These are phyloP conservation scores for Stagonosporopsis chrysanthemi DNA, from an alignment of 2,329 filamentous ascomycete species.

Conservation along the genomic window DNA sequence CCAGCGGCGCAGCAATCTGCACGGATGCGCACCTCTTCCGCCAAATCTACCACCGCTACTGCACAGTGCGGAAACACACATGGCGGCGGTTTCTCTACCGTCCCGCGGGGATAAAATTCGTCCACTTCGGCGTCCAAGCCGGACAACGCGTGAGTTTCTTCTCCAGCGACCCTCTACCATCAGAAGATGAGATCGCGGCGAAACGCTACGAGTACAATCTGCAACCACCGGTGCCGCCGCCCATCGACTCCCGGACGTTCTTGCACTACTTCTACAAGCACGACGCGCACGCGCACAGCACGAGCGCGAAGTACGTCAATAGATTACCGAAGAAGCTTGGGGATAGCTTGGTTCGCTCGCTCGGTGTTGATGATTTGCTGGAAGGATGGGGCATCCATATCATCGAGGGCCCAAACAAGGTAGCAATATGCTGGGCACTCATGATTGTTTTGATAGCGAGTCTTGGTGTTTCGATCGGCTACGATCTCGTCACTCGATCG, in stretches of 20 bases:
- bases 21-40: conserved; percentile 21
- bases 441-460: conserved; percentile 13
- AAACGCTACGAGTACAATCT: conserved; percentile 17
- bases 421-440: conserved; percentile 13
- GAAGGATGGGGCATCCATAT: conserved; percentile 25
- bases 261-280: conserved; percentile 24
- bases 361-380: conserved; percentile 6
- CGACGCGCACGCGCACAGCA: conserved; percentile 1
- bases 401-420: conserved; percentile 24
- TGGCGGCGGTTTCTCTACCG: conserved; percentile 14
- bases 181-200: conserved; percentile 9
- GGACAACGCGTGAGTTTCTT: conserved; percentile 13
- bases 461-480: conserved; percentile 15
- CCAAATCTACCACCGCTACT: conserved; percentile 19
- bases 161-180: not conserved
- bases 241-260: conserved; percentile 23
- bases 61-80: not conserved
- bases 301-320: conserved; percentile 11
- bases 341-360: conserved; percentile 6
- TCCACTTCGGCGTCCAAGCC: conserved; percentile 14
- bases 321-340: conserved; percentile 24
- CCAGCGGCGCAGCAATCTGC: not conserved
- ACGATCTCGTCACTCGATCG: conserved; percentile 7
- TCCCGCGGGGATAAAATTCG: conserved; percentile 18
- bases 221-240: conserved; percentile 8